phyloP scores from a whole-genome alignment of 495 filamentous ascomycete genomes.

The Penicillium antarcticum region DNA sequence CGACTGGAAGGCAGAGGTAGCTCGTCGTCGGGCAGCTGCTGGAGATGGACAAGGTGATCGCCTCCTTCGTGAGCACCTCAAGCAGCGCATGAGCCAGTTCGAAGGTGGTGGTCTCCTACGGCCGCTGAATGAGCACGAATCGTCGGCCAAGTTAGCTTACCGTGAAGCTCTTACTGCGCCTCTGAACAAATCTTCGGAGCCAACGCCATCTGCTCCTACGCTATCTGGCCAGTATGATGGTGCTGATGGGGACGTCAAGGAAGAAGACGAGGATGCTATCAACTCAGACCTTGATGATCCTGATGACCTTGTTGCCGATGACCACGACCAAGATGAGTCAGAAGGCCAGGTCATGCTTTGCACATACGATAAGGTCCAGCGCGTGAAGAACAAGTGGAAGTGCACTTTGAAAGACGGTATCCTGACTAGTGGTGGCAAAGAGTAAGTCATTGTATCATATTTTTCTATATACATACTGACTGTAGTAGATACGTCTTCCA shows the following conservation, averaged over 20 bases:
- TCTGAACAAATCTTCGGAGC: neutral
- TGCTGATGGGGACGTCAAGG: constrained; percentile 51
- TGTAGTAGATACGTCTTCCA: constrained; percentile 81
- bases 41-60: constrained; percentile 58
- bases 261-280: constrained; percentile 91
- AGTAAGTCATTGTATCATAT: constrained; percentile 50
- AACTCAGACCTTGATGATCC: constrained; percentile 98
- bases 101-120: constrained; percentile 83
- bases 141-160: constrained; percentile 13
- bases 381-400: constrained; percentile 99
- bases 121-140: constrained; percentile 47
- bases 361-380: constrained; percentile 98
- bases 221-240: constrained; percentile 62
- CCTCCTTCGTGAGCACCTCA: constrained; percentile 38
- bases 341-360: constrained; percentile 89
- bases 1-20: constrained; percentile 58
- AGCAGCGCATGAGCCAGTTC: constrained; percentile 60
- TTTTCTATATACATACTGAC: constrained; percentile 1
- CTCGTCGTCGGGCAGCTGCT: constrained; percentile 51
- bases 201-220: constrained; percentile 2
- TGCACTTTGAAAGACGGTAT: constrained; percentile 97
- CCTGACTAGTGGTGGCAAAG: constrained; percentile 82
- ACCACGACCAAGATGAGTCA: constrained; percentile 78
- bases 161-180: constrained; percentile 9
- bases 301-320: constrained; percentile 74